Evolutionary conservation across 495 filamentous ascomycete genomes (phyloP), one percentile per base, ranked within the genome.

Genomic region (Xylaria palmicola): DNA sequence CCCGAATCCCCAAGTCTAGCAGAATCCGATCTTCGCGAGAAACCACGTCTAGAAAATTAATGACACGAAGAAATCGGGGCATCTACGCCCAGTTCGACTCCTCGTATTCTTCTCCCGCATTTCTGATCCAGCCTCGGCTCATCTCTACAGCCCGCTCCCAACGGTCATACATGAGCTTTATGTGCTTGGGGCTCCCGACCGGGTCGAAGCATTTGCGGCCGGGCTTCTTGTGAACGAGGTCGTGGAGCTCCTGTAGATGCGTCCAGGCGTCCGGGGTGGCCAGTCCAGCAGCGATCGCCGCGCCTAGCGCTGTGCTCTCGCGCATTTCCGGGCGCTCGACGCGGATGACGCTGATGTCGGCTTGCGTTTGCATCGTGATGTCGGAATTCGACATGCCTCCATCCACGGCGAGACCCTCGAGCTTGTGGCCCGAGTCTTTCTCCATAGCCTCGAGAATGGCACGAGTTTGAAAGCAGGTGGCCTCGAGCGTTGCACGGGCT

Each of bases 371-470:
- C 93, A 98, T 97, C 80, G 88, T 92, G 54, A 97, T 81, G 73
- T 96, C 89, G 9, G 91, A 95, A 72, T 92, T 94, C 63, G 88
- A 93, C 87, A 98, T 92, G 52, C 93, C 93, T 63, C 93, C 93
- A 73, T 98, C 93, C 26, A 98, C 93, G 37, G 89, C 89, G 39
- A 98, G 82, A 48, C 86, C 81, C 60, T 85, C 79, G 56, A 97
- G 79, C 63, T 85, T 85, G 68, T 93, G 88, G 41, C 85, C 86
- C 50, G 88, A 92, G 75, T 98, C 93, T 71, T 88, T 88, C 70
- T 90, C 91, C 92, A 98, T 98, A 58, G 93, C 93, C 67, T 94
- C 88, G 40, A 98, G 81, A 66, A 98, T 97, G 13, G 93, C 93
- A 62, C 92, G 92, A 39, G 93, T 96, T 75, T 98, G 93, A 79